These are phyloP conservation scores for Yarrowia deformans DNA, from an alignment of 805 yeast genomes.

Conservation along the genomic window DNA sequence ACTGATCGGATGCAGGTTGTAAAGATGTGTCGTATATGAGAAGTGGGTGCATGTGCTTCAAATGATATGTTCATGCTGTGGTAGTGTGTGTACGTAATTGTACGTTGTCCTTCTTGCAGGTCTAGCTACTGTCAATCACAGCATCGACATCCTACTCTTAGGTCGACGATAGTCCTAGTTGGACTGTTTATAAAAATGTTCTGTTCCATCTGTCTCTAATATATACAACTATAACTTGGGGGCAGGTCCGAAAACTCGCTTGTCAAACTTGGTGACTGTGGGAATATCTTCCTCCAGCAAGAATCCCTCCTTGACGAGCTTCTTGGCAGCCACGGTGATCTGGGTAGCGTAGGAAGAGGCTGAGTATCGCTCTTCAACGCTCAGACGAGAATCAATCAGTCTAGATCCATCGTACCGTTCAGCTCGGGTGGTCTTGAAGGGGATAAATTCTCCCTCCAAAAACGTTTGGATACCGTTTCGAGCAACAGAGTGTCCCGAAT, in stretches of 20 bases:
- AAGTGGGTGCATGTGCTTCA: too few relatives aligned
- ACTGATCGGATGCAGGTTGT: neutral
- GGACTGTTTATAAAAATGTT: too few relatives aligned
- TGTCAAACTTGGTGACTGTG: constrained; percentile 26
- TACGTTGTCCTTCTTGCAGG: neutral
- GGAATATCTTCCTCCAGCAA: constrained; percentile 17
- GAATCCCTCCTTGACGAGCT: constrained; percentile 18
- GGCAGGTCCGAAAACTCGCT: neutral
- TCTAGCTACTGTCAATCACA: too few relatives aligned
- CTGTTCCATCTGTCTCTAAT: neutral
- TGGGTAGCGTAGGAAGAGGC: neutral
- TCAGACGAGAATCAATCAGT: constrained; percentile 13
- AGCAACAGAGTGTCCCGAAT: constrained; percentile 30
- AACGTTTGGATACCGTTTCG: constrained; percentile 32
- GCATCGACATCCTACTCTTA: neutral
- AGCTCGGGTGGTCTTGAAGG: constrained; percentile 7
- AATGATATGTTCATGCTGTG: too few relatives aligned
- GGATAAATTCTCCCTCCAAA: constrained; percentile 29
- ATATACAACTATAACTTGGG: constrained; percentile 19
- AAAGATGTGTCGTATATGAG: too few relatives aligned
- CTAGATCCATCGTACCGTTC: constrained; percentile 2
- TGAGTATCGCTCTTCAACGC: constrained; percentile 19
- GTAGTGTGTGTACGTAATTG: too few relatives aligned
- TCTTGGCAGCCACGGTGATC: constrained; percentile 18
- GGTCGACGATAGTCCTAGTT: too few relatives aligned